These are phyloP conservation scores for Russula brevipes DNA, from an alignment of 768 basidiomycete genomes.

Conservation along the genomic window DNA sequence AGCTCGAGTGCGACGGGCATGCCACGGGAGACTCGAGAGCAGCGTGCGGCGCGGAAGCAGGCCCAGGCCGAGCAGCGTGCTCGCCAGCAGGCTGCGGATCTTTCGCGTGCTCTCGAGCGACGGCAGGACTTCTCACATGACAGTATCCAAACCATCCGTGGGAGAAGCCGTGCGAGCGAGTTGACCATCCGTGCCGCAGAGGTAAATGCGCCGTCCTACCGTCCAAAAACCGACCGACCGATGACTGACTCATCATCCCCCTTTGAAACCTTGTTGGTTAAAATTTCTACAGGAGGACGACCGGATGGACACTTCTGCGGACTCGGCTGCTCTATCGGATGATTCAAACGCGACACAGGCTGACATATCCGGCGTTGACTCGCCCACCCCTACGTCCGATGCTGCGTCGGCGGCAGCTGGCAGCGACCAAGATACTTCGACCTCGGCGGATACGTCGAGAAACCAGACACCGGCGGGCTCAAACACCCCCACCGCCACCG, in stretches of 20 bases:
- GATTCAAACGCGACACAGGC: constrained; percentile 17
- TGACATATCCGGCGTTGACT: constrained; percentile 21
- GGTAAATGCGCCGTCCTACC: constrained; percentile 7
- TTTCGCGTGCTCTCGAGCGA: constrained; percentile 54
- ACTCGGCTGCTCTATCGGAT: constrained; percentile 22
- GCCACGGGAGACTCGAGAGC: constrained; percentile 71
- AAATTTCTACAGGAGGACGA: constrained; percentile 28
- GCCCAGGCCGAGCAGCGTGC: constrained; percentile 53
- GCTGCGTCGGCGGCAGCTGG: constrained; percentile 33
- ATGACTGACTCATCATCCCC: constrained; percentile 1
- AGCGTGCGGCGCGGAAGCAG: constrained; percentile 56
- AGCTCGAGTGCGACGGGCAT: constrained; percentile 70
- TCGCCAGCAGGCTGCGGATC: constrained; percentile 53
- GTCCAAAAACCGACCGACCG: neutral
- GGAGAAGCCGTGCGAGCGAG: constrained; percentile 14
- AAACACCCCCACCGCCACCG: constrained; percentile 56
- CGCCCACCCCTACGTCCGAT: constrained; percentile 21
- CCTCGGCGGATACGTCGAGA: constrained; percentile 57
- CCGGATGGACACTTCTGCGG: constrained; percentile 22
- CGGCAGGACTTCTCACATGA: constrained; percentile 32
- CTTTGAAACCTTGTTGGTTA: neutral
- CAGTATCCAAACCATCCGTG: constrained; percentile 14
- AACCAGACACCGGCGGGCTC: constrained; percentile 55
- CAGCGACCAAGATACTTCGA: constrained; percentile 57
- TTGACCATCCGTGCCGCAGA: constrained; percentile 9